Base-by-base conservation (phyloP, 2,329 filamentous ascomycete genomes). In the Xylaria digitata region DNA sequence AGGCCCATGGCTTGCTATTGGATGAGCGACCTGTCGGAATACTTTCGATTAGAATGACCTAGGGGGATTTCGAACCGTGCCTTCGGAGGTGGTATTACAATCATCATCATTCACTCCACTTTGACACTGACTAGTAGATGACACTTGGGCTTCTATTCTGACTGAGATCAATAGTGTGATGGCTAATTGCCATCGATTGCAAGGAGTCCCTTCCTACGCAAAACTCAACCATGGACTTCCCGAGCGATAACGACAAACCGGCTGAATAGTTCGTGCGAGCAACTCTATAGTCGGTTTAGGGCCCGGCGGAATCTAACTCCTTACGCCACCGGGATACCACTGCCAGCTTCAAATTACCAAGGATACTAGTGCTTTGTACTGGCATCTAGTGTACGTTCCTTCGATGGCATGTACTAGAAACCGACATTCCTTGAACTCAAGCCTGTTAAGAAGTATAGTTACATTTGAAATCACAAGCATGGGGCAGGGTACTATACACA, bases 321-420 rank as follows among this genome's bases (percentile, higher is more conserved):
- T 61, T 65, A 6, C 26, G 23, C 53, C 9, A 64, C 72, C 48
- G 48, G 72, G 71, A 71, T 73, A 74, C 68, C 73, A 69, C 57
- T 73, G 71, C 55, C 46, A 73, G 63, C 50, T 55, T 69, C 68
- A 73, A 71, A 72, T 72, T 71, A 68, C 50, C 46, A 63, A 62
- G 45, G 37, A 65, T 57, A 7, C n/a, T 57, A 59, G 42, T 49
- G 40, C 65, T 64, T 54, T 56, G 43, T 23, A 49, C 60, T 26
- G 56, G 60, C 58, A 66, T 42, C 65, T 65, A 46, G n/a, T 46
- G 43, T 52, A 63, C 66, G 57, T 54, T 61, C 65, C 37, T 56
- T 55, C 40, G 43, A 57, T 52, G 61, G 50, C 66, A 70, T 68
- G 68, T 54, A 57, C 63, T 63, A 43, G 50, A 53, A 61, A 49